phyloP scores from a whole-genome alignment of 441 rosid species.

The Dalechampia spathulata region DNA sequence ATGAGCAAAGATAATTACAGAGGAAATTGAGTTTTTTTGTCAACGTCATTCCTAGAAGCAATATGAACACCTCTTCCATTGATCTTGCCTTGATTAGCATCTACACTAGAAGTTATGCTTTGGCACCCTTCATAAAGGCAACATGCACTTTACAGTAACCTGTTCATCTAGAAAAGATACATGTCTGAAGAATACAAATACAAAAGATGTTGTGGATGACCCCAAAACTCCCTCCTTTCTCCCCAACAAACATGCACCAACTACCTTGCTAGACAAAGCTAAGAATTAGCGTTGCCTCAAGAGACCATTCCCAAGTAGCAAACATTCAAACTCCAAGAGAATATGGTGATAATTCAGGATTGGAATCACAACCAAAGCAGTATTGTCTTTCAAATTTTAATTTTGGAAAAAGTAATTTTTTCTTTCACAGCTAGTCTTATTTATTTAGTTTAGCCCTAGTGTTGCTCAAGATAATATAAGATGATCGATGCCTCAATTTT shows the following conservation, averaged over 20 bases:
- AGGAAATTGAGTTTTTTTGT: neutral
- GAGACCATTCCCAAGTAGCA: neutral
- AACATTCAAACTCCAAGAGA: neutral
- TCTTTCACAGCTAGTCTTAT: neutral
- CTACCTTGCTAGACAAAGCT: neutral
- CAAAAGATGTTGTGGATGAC: neutral
- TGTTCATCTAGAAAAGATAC: neutral
- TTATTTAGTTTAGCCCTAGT: no score
- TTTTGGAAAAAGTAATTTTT: neutral
- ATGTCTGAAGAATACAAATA: neutral
- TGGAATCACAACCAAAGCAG: neutral
- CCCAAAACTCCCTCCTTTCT: neutral
- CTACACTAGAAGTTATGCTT: neutral
- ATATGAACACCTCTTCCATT: neutral
- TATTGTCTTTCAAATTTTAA: neutral
- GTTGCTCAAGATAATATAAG: no score
- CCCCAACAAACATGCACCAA: neutral
- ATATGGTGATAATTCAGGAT: neutral
- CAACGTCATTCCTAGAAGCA: neutral
- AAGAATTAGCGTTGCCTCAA: neutral
- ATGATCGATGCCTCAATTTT: no score
- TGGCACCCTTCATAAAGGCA: neutral
- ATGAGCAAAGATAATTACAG: slow-evolving; percentile 12
- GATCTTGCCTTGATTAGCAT: neutral
- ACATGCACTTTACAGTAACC: neutral